Evolutionary conservation across 768 basidiomycete species (phyloP).

Genomic region (Tremella yokohamensis): DNA sequence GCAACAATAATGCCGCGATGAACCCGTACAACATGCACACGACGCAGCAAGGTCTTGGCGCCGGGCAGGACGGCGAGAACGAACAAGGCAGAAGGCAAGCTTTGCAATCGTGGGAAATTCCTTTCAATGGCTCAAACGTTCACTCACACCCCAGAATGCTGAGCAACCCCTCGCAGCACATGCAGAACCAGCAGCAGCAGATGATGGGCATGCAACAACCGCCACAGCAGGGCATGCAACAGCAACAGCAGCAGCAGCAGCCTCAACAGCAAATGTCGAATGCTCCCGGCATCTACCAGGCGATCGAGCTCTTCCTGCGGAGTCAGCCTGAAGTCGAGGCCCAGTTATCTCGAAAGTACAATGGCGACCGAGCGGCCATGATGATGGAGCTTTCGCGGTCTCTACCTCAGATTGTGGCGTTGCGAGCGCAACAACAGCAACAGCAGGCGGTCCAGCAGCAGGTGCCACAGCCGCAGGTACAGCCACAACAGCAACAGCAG

Average conservation of each 20-base stretch:
- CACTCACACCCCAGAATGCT: too few relatives aligned
- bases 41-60: background rate
- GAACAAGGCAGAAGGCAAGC: slow-evolving; percentile 2
- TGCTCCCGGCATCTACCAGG: background rate
- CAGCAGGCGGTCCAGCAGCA: slow-evolving; percentile 2
- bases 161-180: too few relatives aligned
- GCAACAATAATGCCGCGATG: slow-evolving; percentile 3
- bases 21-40: slow-evolving; percentile 5
- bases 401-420: background rate
- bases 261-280: slow-evolving; percentile 1
- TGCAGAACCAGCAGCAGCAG: too few relatives aligned
- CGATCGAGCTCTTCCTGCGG: slow-evolving; percentile 2
- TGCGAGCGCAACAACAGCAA: slow-evolving; percentile 8
- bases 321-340: background rate
- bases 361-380: slow-evolving; percentile 1
- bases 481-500: slow-evolving; percentile 1
- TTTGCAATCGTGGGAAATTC: background rate
- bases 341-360: background rate
- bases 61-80: slow-evolving; percentile 1
- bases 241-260: slow-evolving; percentile 2
- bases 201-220: background rate
- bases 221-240: slow-evolving; percentile 1
- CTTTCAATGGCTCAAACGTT: background rate
- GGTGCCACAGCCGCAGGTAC: background rate
- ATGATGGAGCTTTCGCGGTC: background rate